Evolutionary conservation across 164 flowering plant species (phyloP), one percentile per base, ranked within the genome.

Genomic region (Vitis riparia): DNA sequence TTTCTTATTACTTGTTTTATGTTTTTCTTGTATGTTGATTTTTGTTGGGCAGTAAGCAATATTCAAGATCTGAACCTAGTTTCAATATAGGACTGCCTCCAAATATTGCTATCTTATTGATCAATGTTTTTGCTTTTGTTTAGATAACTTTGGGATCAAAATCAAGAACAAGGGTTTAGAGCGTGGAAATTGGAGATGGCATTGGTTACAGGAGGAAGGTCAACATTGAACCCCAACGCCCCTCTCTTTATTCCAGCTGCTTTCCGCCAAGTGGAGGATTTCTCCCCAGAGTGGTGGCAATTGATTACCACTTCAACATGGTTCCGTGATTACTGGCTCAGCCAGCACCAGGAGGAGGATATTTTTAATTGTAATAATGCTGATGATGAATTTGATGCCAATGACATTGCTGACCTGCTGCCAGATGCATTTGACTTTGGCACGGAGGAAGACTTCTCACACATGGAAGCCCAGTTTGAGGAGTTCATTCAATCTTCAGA

Each of bases 201-300:
- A 14, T 14, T 86, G 37, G 96, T 82, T 23, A 79, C 90, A n/a
- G 87, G 87, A 76, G 74, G 83, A 73, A 79, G 82, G 55, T 90
- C 97, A 11, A 82, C 81, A 0, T 77, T 93, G 76, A 93, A 93
- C 70, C 97, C 98, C 0, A 71, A 91, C 78, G 98, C 98, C 8
- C 94, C 97, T 15, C 76, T 91, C 8, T 93, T 85, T 48, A 78
- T 93, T 53, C 98, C 96, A 7, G 90, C 95, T 15, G 87, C 87
- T 11, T 66, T 86, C 29, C 89, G 88, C 13, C 95, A 85, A 66
- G 92, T 93, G 72, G 97, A 91, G 84, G 98, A 93, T 75, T 93
- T 91, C 83, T 90, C 98, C 0, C 96, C 95, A 1, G 92, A 93
- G 68, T 91, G 98, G 98, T 93, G 92, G 91, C 77, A 90, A 10